Percentiles rank a stretch among this genome's conserved stretches.
These are phyloP conservation scores for Haplosporangium sp. DNA, from an alignment of 371 early-diverging fungal genomes.

Conservation along the genomic window DNA sequence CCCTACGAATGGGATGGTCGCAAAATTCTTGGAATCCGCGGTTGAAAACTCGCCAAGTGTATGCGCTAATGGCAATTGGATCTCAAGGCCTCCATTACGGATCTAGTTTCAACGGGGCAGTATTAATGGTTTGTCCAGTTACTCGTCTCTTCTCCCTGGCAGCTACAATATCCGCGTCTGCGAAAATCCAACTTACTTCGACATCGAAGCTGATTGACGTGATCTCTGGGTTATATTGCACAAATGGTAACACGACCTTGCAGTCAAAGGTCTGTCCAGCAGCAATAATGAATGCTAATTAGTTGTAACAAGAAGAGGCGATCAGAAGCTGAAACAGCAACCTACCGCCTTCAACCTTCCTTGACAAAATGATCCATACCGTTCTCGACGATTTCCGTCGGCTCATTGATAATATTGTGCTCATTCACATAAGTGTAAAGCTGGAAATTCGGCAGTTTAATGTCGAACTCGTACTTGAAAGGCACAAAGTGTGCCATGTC, in stretches of 20 bases:
- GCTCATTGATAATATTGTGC: slow-evolving; percentile 85
- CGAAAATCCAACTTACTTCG: slow-evolving; percentile 49
- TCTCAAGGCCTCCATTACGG: slow-evolving; percentile 60
- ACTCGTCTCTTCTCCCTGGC: too few species aligned
- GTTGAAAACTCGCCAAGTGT: slow-evolving; percentile 77
- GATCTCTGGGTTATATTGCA: slow-evolving; percentile 67
- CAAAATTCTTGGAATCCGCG: slow-evolving; percentile 68
- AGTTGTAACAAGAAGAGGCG: background rate
- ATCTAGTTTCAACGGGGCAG: slow-evolving; percentile 49
- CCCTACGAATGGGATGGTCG: slow-evolving; percentile 59
- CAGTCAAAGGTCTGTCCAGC: slow-evolving; percentile 58
- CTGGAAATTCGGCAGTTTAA: slow-evolving; percentile 64
- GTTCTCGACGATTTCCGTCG: slow-evolving; percentile 79
- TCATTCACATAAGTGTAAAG: slow-evolving; percentile 82
- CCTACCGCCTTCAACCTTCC: background rate
- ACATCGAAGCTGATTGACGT: slow-evolving; percentile 69
- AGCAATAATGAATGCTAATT: slow-evolving; percentile 70
- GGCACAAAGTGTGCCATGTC: slow-evolving; percentile 79
- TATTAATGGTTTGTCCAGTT: background rate
- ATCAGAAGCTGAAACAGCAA: background rate
- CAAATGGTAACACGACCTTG: slow-evolving; percentile 68
- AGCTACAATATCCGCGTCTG: background rate
- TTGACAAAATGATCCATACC: slow-evolving; percentile 58
- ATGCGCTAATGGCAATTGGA: slow-evolving; percentile 76
- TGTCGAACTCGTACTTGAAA: slow-evolving; percentile 68